These are phyloP conservation scores for Rhodotorula sphaerocarpa DNA, from an alignment of 768 basidiomycete genomes.

Conservation along the genomic window DNA sequence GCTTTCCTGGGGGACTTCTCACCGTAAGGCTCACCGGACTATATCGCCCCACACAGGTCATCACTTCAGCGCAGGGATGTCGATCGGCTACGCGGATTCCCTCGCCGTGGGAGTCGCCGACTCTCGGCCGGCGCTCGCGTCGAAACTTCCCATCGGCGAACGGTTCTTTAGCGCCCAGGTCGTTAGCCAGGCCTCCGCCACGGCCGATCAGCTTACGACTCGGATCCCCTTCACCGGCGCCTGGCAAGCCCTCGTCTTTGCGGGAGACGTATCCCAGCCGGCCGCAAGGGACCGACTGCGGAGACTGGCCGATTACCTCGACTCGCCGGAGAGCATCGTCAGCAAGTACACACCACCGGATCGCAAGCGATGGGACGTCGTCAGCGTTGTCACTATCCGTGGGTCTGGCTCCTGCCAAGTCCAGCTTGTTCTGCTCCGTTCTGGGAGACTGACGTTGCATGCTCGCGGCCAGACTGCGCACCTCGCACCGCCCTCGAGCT, in stretches of 20 bases:
- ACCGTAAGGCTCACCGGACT: too few species aligned
- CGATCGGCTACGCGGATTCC: slow-evolving; percentile 39
- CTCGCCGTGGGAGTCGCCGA: slow-evolving; percentile 16
- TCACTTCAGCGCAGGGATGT: slow-evolving; percentile 37
- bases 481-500: slow-evolving; percentile 23
- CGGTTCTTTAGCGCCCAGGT: slow-evolving; percentile 37
- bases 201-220: slow-evolving; percentile 28
- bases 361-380: slow-evolving; percentile 17
- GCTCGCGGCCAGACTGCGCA: slow-evolving; percentile 10
- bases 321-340: slow-evolving; percentile 32
- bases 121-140: slow-evolving; percentile 33
- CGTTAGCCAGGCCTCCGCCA: slow-evolving; percentile 33
- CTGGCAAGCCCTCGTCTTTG: slow-evolving; percentile 34
- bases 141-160: slow-evolving; percentile 32
- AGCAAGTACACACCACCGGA: slow-evolving; percentile 37
- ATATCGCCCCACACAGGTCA: too few species aligned
- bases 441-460: too few species aligned
- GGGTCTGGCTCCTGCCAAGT: background rate
- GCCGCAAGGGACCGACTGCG: slow-evolving; percentile 30
- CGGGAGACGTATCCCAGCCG: slow-evolving; percentile 33
- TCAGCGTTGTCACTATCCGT: slow-evolving; percentile 44
- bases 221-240: slow-evolving; percentile 33
- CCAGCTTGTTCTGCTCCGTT: background rate
- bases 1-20: background rate
- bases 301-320: slow-evolving; percentile 36